phyloP scores from a whole-genome alignment of 2,329 filamentous ascomycete genomes.

The Shiraia sp. region DNA sequence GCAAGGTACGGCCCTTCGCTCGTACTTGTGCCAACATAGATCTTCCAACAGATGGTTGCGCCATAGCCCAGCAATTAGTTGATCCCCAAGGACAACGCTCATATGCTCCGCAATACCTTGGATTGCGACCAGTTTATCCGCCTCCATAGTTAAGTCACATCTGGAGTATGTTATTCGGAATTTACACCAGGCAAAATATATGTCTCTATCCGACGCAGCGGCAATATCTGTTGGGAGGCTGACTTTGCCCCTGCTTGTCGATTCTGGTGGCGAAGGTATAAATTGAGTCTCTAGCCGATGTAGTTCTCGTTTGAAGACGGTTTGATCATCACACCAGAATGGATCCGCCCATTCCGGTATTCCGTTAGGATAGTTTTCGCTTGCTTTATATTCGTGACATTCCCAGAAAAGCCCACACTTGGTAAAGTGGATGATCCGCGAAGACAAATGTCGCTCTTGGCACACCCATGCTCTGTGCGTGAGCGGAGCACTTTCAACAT shows the following conservation, averaged over 20 bases:
- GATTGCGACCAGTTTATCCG: constrained; percentile 1
- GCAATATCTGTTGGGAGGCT: too few species aligned
- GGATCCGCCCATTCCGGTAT: not conserved
- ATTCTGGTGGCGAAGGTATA: too few species aligned
- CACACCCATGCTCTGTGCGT: constrained; percentile 7
- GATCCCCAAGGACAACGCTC: not conserved
- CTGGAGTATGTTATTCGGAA: not conserved
- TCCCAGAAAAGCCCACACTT: constrained; percentile 1
- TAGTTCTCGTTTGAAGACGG: not conserved
- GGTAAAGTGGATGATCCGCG: constrained; percentile 2
- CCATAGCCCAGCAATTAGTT: not conserved
- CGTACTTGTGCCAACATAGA: not conserved
- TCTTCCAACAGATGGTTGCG: not conserved
- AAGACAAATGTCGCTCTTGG: constrained; percentile 5
- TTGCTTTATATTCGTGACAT: not conserved
- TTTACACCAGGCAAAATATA: not conserved
- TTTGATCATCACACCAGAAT: not conserved
- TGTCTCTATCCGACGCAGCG: not conserved
- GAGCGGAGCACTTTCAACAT: constrained; percentile 1
- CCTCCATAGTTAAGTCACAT: not conserved
- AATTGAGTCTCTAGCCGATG: not conserved
- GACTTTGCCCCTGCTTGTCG: too few species aligned
- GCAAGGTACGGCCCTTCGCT: too few species aligned
- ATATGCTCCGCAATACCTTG: not conserved
- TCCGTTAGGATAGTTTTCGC: not conserved